Percentiles rank a stretch among this genome's conserved stretches.
Conservation (phyloP, 352 stramenopile genomes). For the Halophytophthora polymorphica region DNA sequence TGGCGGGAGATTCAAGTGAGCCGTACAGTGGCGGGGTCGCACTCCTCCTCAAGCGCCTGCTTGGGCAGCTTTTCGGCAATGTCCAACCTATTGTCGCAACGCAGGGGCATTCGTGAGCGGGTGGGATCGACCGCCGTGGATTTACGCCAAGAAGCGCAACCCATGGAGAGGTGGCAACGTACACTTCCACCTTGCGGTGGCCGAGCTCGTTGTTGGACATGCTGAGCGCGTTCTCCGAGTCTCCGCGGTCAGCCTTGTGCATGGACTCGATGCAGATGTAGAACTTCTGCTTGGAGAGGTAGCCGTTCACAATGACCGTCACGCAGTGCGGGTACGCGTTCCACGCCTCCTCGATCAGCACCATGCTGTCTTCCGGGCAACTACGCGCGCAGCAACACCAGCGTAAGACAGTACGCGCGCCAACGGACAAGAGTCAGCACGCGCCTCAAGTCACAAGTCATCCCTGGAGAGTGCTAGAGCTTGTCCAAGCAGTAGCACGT, state of each 20-base stretch:
- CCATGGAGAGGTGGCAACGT: conserved; percentile 13
- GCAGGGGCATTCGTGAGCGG: too few relatives aligned
- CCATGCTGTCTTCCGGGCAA: conserved; percentile 82
- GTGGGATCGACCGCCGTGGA: too few relatives aligned
- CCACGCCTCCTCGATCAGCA: conserved; percentile 84
- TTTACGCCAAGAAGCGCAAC: too few relatives aligned
- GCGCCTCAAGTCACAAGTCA: too few relatives aligned
- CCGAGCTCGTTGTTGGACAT: conserved; percentile 72
- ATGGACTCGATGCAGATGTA: conserved; percentile 85
- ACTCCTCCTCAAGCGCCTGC: conserved; percentile 68
- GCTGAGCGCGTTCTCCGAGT: conserved; percentile 63
- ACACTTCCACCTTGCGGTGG: conserved; percentile 75
- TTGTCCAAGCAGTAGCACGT: conserved; percentile 12
- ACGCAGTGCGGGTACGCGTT: conserved; percentile 87
- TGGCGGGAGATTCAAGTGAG: too few relatives aligned
- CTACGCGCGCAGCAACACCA: conserved; percentile 26
- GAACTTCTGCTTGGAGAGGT: conserved; percentile 85
- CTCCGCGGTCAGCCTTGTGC: conserved; percentile 56
- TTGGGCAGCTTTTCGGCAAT: conserved; percentile 78
- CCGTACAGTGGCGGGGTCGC: conserved; percentile 55
- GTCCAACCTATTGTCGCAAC: too few relatives aligned
- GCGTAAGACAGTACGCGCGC: too few relatives aligned
- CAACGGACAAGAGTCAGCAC: too few relatives aligned
- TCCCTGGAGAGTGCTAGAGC: too few relatives aligned
- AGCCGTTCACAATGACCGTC: conserved; percentile 84